These are phyloP conservation scores for Colletotrichum orchidophilum DNA, from an alignment of 2,329 filamentous ascomycete genomes.

Conservation along the genomic window DNA sequence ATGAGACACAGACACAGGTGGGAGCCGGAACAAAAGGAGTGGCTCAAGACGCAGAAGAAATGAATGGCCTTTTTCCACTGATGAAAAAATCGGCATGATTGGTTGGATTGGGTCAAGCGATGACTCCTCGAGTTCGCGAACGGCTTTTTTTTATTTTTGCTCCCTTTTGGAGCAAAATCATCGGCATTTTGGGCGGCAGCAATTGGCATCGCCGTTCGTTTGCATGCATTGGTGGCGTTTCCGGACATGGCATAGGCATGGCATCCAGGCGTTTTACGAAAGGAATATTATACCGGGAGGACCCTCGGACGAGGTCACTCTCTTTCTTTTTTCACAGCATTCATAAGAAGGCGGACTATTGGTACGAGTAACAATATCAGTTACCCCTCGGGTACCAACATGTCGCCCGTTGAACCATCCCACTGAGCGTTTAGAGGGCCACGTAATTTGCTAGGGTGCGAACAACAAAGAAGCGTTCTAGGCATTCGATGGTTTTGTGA, in stretches of 20 bases:
- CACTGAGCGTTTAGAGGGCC: not conserved
- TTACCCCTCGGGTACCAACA: not conserved
- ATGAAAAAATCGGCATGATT: not conserved
- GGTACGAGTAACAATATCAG: not conserved
- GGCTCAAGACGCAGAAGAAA: constrained; percentile 55
- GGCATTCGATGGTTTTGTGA: not conserved
- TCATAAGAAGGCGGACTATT: constrained; percentile 17
- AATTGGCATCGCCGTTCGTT: constrained; percentile 17
- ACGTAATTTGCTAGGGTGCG: not conserved
- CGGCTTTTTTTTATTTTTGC: not conserved
- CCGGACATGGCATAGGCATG: constrained; percentile 17
- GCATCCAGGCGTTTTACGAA: constrained; percentile 18
- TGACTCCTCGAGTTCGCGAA: not conserved
- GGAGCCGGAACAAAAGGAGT: constrained; percentile 66
- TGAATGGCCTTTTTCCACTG: not conserved
- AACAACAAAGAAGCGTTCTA: not conserved
- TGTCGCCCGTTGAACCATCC: not conserved
- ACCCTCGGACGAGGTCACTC: constrained; percentile 1
- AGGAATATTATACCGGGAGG: constrained; percentile 6
- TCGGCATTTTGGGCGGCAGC: constrained; percentile 1
- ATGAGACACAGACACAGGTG: constrained; percentile 64
- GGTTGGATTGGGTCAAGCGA: not conserved
- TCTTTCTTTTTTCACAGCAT: not conserved
- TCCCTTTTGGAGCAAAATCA: not conserved
- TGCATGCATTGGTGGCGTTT: constrained; percentile 26